Conservation (phyloP, 2,329 filamentous ascomycete genomes). For the Cladophialophora chaetospira region DNA sequence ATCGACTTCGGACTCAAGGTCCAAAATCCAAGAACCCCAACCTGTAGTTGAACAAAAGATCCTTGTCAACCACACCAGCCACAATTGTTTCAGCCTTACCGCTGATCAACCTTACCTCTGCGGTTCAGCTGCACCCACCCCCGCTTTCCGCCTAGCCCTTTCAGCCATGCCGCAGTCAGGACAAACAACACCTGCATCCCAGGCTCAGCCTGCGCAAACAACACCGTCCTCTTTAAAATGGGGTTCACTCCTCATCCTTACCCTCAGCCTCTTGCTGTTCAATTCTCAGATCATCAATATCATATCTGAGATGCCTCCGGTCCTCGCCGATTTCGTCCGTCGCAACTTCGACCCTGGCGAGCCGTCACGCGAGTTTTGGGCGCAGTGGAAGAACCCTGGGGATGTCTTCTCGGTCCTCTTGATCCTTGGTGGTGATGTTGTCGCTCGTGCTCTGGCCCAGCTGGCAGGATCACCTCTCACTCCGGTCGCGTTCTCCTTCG, state of each 20-base stretch:
- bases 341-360: slow-evolving; percentile 15
- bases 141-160: not conserved
- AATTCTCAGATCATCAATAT: not conserved
- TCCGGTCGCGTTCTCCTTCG: slow-evolving; percentile 44
- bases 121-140: not conserved
- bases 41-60: too few relatives aligned
- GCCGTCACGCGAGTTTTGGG: slow-evolving; percentile 10
- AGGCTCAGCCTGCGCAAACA: not conserved
- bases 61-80: not conserved
- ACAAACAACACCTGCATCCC: not conserved
- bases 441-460: slow-evolving; percentile 41
- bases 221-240: not conserved
- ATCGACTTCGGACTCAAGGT: not conserved
- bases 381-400: slow-evolving; percentile 19
- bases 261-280: not conserved
- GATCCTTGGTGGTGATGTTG: slow-evolving; percentile 42
- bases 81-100: not conserved
- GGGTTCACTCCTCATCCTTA: not conserved
- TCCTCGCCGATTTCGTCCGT: not conserved
- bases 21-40: not conserved
- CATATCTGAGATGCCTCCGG: slow-evolving; percentile 10
- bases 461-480: slow-evolving; percentile 26
- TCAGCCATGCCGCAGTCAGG: not conserved
- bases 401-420: slow-evolving; percentile 37
- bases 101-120: not conserved